phyloP scores from a whole-genome alignment of 148 eudicot species.

The Pouteria glomerata region DNA sequence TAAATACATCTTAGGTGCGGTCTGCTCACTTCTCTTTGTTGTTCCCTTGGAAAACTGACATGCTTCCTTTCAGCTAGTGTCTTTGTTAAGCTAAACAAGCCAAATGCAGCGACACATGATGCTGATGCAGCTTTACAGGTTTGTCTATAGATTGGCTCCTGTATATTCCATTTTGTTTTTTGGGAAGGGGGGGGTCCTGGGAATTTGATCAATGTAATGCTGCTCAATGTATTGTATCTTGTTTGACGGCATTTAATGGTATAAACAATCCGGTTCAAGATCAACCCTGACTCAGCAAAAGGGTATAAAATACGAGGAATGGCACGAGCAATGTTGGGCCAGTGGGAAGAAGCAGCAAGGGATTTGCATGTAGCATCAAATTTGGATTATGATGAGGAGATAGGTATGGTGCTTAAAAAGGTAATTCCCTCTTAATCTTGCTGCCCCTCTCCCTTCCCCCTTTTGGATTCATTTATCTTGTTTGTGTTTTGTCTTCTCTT shows the following conservation, averaged over 20 bases:
- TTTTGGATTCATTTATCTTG: neutral
- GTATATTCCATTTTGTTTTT: no score
- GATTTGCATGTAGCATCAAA: constrained; percentile 65
- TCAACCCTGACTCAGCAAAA: constrained; percentile 73
- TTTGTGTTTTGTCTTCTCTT: neutral
- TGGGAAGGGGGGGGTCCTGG: neutral
- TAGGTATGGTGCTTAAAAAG: constrained; percentile 43
- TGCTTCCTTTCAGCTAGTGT: constrained; percentile 38
- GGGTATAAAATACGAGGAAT: constrained; percentile 64
- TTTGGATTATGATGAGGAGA: constrained; percentile 68
- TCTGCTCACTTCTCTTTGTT: constrained; percentile 5
- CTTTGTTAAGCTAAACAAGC: constrained; percentile 48
- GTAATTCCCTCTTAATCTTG: constrained; percentile 15
- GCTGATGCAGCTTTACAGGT: constrained; percentile 71
- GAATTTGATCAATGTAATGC: neutral
- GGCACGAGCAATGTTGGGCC: constrained; percentile 67
- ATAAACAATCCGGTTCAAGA: constrained; percentile 23
- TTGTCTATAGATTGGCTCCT: neutral
- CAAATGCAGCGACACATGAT: constrained; percentile 69
- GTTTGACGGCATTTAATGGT: neutral
- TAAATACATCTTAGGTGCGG: neutral
- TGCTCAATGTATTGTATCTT: constrained; percentile 4
- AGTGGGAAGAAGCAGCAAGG: constrained; percentile 63
- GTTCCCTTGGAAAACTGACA: constrained; percentile 7
- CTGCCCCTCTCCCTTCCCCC: neutral